Base-by-base conservation (phyloP, 2,329 filamentous ascomycete genomes). In the Penicillium sp. region DNA sequence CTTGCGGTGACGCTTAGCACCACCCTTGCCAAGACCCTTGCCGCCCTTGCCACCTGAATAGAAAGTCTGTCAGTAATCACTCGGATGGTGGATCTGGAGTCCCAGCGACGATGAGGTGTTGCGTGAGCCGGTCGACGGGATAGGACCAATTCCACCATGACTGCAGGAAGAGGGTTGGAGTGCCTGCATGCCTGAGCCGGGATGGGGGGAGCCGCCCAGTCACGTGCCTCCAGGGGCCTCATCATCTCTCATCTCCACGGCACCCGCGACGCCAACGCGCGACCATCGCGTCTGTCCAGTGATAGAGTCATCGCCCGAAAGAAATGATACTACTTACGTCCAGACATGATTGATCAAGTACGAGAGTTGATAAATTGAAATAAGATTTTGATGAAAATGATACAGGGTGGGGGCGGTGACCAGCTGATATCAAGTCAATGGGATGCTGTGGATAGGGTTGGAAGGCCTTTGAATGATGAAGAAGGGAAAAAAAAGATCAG, bases 1-100 rank as follows among this genome's bases (percentile, higher is more conserved):
- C 88, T 96, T 97, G 69, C 91, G 86, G 79, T 97, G 91, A 76
- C 91, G 91, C 87, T 96, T 97, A 77, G 91, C 91, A 76, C 91
- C 91, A 59, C 90, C 90, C 84, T 95, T 95, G 75, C 90, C 90
- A 76, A 96, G 90, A 72, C 90, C 90, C 82, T 95, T 95, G 73
- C 90, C 90, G 73, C 90, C 90, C 79, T 95, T 95, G 72, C 89
- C 89, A 72, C 89, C 88, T 94, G 64, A 9, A 32, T 26, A 29
- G 25, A 51, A 52, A 50, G 37, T 5, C 29, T 43, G 48, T 60
- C 57, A 64, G 58, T 37, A 47, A 44, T 29, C 12, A 37, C 11
- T 4, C n/a, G 26, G 8, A 26, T 43, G 36, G 42, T 47, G 9
- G 25, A 36, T 33, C 29, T 36, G 25, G 9, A 36, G 33, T 28